Percentiles rank a stretch among this genome's conserved stretches.
Conservation (phyloP, 2,329 filamentous ascomycete species). For the Ophiosphaerella narmari region DNA sequence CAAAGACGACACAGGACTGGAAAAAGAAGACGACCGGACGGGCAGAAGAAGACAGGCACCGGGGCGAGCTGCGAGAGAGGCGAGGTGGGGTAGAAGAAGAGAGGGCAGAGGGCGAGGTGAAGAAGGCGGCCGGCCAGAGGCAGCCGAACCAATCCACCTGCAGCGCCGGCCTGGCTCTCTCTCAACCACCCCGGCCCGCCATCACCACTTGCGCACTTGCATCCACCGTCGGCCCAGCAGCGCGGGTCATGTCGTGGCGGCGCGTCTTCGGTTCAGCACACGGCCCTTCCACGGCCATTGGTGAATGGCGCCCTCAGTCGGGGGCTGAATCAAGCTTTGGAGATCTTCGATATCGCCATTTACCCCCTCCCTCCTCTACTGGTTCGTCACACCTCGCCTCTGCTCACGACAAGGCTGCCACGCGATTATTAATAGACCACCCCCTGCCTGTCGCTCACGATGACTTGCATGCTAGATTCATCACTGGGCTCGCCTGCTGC, state of each 20-base stretch:
- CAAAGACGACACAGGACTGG: slow-evolving; percentile 37
- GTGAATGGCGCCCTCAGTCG: slow-evolving; percentile 15
- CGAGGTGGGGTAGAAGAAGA: slow-evolving; percentile 31
- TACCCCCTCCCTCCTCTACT: slow-evolving; percentile 23
- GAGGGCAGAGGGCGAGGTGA: slow-evolving; percentile 9
- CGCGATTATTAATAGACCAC: slow-evolving; percentile 7
- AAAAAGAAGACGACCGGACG: not conserved
- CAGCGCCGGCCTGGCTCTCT: slow-evolving; percentile 1
- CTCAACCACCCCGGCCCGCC: not conserved
- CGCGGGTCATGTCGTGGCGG: slow-evolving; percentile 29
- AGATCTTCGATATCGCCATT: slow-evolving; percentile 30
- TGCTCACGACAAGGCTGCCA: slow-evolving; percentile 32
- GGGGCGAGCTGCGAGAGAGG: slow-evolving; percentile 17
- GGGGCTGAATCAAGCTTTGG: slow-evolving; percentile 43
- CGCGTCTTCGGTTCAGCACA: slow-evolving; percentile 22
- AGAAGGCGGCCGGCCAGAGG: not conserved
- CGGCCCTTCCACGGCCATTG: slow-evolving; percentile 12
- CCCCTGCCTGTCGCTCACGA: not conserved
- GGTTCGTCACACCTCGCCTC: slow-evolving; percentile 34
- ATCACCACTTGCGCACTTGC: too few relatives aligned
- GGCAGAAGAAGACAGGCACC: slow-evolving; percentile 1
- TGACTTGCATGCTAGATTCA: too few relatives aligned
- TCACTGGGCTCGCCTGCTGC: too few relatives aligned
- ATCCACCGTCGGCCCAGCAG: slow-evolving; percentile 11
- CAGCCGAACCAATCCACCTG: slow-evolving; percentile 28